These are phyloP conservation scores for Ajuga chamaepitys DNA, from an alignment of 257 asterid genomes.

Conservation along the genomic window DNA sequence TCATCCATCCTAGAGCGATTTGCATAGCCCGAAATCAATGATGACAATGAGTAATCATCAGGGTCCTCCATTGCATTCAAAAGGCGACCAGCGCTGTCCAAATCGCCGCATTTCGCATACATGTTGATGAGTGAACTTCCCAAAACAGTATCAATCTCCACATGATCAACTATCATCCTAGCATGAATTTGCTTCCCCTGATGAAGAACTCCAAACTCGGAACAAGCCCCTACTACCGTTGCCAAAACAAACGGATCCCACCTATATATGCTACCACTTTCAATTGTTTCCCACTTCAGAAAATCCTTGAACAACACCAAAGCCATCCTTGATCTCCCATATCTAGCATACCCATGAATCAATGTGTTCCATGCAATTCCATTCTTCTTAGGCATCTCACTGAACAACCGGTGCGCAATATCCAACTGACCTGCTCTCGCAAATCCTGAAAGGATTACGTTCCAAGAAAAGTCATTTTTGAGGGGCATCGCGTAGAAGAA, in stretches of 20 bases:
- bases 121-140: slow-evolving; percentile 70
- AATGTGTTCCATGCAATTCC: slow-evolving; percentile 57
- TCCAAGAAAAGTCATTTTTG: slow-evolving; percentile 76
- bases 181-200: slow-evolving; percentile 82
- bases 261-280: slow-evolving; percentile 18
- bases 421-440: slow-evolving; percentile 45
- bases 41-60: slow-evolving; percentile 71
- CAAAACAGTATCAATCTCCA: slow-evolving; percentile 57
- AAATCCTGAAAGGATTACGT: slow-evolving; percentile 46
- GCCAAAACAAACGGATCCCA: slow-evolving; percentile 55
- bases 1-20: slow-evolving; percentile 52
- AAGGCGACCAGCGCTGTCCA: slow-evolving; percentile 42
- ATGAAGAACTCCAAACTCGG: slow-evolving; percentile 33
- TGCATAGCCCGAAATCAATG: slow-evolving; percentile 64
- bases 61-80: slow-evolving; percentile 34
- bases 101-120: slow-evolving; percentile 73
- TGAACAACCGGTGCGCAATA: slow-evolving; percentile 32
- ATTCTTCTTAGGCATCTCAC: slow-evolving; percentile 67
- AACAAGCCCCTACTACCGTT: slow-evolving; percentile 58
- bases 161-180: slow-evolving; percentile 35
- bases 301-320: slow-evolving; percentile 45
- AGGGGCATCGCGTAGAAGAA: slow-evolving; percentile 46
- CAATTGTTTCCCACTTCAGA: slow-evolving; percentile 25
- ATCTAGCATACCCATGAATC: slow-evolving; percentile 62
- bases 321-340: slow-evolving; percentile 37